A percentile compares a stretch with the other conserved stretches of the same genome.
phyloP scores from a whole-genome alignment of 2,329 filamentous ascomycete species.

The Hymenoscyphus repandus region DNA sequence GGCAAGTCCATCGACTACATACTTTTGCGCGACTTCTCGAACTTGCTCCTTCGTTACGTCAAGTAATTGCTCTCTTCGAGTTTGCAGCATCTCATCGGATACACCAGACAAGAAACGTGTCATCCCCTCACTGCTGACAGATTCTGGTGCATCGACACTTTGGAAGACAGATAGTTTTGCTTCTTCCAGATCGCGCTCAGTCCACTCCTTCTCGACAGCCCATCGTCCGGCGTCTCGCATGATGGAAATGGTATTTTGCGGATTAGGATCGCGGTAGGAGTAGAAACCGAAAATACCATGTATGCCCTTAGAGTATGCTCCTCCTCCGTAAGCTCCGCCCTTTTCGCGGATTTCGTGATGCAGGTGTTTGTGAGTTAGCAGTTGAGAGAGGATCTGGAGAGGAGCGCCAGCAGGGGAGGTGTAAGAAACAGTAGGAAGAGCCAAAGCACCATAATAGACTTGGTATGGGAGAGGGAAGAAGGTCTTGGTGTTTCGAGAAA shows the following conservation, averaged over 20 bases:
- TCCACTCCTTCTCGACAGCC: conserved; percentile 78
- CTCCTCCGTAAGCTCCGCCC: conserved; percentile 91
- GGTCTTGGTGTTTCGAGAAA: conserved; percentile 57
- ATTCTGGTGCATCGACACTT: conserved; percentile 78
- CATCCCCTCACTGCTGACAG: conserved; percentile 86
- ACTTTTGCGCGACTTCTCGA: conserved; percentile 72
- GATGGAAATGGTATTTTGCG: conserved; percentile 77
- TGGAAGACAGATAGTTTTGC: conserved; percentile 96
- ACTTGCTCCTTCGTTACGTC: conserved; percentile 82
- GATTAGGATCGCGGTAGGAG: conserved; percentile 94
- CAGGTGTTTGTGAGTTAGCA: conserved; percentile 92
- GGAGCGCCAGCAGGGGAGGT: conserved; percentile 68
- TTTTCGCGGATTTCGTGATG: conserved; percentile 98
- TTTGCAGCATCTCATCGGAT: conserved; percentile 84
- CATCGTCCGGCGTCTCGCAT: conserved; percentile 79
- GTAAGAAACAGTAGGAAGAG: conserved; percentile 80
- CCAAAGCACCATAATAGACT: conserved; percentile 87
- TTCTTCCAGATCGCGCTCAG: conserved; percentile 81
- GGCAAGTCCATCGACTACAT: conserved; percentile 64
- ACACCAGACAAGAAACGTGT: conserved; percentile 78
- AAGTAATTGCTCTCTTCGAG: conserved; percentile 73
- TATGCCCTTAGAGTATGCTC: conserved; percentile 74
- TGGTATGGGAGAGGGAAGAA: conserved; percentile 96
- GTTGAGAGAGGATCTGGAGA: conserved; percentile 81
- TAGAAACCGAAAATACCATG: conserved; percentile 91